Conservation (phyloP, 306 rosid species). For the Senna siamea region DNA sequence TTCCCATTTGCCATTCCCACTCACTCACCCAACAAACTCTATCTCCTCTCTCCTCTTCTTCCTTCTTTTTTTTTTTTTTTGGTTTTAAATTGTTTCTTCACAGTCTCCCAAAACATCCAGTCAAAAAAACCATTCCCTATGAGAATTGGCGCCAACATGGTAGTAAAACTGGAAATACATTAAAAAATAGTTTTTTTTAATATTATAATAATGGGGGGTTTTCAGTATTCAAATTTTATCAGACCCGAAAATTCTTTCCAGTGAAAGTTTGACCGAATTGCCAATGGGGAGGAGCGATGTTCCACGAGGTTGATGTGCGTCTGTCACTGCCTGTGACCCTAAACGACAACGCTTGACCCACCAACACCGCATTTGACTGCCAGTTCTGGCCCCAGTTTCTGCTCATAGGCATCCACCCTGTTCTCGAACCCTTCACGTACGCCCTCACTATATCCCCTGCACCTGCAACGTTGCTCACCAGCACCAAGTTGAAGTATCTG, state of each 20-base stretch:
- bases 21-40: not conserved
- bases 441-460: slow-evolving; percentile 82
- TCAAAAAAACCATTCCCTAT: slow-evolving; percentile 33
- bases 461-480: slow-evolving; percentile 94
- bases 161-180: slow-evolving; percentile 43
- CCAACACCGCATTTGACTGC: slow-evolving; percentile 91
- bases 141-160: slow-evolving; percentile 37
- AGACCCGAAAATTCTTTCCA: slow-evolving; percentile 86
- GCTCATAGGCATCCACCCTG: slow-evolving; percentile 87
- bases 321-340: slow-evolving; percentile 86
- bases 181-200: not conserved
- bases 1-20: not conserved
- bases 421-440: slow-evolving; percentile 74
- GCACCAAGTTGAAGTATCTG: slow-evolving; percentile 88
- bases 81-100: not conserved
- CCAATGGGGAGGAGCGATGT: slow-evolving; percentile 76
- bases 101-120: slow-evolving; percentile 43
- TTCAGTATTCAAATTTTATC: not conserved
- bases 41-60: not conserved
- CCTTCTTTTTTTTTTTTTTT: not conserved
- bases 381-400: slow-evolving; percentile 99
- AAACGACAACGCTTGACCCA: slow-evolving; percentile 79
- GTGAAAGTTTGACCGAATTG: slow-evolving; percentile 97
- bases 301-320: slow-evolving; percentile 88
- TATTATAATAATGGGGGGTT: not conserved